phyloP scores from a whole-genome alignment of 2,329 filamentous ascomycete species.

The Niveomyces coronatus region DNA sequence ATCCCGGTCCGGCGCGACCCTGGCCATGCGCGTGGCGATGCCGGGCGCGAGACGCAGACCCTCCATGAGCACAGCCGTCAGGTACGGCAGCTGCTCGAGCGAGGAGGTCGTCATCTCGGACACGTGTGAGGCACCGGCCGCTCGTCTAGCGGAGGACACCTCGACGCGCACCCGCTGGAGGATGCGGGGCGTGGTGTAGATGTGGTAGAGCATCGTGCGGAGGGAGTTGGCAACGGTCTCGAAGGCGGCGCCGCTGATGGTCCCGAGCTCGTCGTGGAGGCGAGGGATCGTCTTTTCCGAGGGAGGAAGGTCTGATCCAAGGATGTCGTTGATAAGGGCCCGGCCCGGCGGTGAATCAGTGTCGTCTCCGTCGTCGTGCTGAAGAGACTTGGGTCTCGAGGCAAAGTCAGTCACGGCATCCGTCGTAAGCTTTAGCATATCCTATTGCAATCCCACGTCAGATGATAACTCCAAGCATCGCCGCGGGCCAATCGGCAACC shows the following conservation, averaged over 20 bases:
- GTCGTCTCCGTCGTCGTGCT: too few species aligned
- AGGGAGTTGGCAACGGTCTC: constrained; percentile 26
- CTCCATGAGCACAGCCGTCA: constrained; percentile 27
- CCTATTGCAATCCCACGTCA: too few species aligned
- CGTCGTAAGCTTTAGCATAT: too few species aligned
- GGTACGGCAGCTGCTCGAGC: constrained; percentile 26
- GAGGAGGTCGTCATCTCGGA: too few species aligned
- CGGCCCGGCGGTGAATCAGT: not conserved
- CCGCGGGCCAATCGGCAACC: too few species aligned
- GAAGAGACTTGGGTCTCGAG: too few species aligned
- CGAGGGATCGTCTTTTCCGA: constrained; percentile 23
- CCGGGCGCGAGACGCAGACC: constrained; percentile 30
- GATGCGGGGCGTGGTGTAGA: constrained; percentile 22
- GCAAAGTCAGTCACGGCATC: too few species aligned
- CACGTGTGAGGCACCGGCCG: not conserved
- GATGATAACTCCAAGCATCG: too few species aligned
- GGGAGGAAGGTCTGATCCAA: not conserved
- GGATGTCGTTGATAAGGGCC: too few species aligned
- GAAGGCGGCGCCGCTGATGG: constrained; percentile 25
- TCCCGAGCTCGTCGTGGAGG: constrained; percentile 22
- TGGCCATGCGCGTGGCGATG: constrained; percentile 18
- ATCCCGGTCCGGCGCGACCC: constrained; percentile 16
- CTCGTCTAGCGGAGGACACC: constrained; percentile 14
- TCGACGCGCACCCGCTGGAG: constrained; percentile 23
- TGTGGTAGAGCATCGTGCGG: constrained; percentile 23